phyloP scores from a whole-genome alignment of 2,329 filamentous ascomycete genomes.

The Colletotrichum viniferum region DNA sequence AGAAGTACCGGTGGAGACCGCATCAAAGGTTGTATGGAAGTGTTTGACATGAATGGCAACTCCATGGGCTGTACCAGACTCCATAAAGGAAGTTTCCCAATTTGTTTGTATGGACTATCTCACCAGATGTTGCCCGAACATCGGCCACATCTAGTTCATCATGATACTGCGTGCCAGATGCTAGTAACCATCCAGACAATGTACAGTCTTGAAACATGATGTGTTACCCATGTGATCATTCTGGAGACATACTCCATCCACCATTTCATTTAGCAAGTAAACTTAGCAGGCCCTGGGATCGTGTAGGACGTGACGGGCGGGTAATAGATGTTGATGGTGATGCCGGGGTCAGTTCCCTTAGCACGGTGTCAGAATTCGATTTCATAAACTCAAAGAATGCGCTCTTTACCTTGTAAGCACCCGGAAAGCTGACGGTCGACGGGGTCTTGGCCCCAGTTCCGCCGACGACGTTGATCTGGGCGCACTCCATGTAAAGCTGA shows the following conservation, averaged over 20 bases:
- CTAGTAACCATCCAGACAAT: not conserved
- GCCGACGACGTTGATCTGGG: constrained; percentile 41
- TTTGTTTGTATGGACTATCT: not conserved
- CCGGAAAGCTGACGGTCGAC: constrained; percentile 38
- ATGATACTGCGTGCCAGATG: not conserved
- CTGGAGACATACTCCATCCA: not conserved
- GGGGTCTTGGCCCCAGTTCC: constrained; percentile 34
- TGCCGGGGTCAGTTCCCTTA: constrained; percentile 35
- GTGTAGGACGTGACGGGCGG: constrained; percentile 28
- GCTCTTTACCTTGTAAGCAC: constrained; percentile 36
- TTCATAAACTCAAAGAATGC: not conserved
- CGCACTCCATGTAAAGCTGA: constrained; percentile 53
- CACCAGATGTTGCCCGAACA: rapidly evolving
- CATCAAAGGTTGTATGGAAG: not conserved
- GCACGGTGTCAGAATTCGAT: not conserved
- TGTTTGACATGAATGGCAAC: rapidly evolving
- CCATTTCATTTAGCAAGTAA: constrained; percentile 22
- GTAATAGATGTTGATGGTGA: constrained; percentile 41
- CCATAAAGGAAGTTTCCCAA: not conserved
- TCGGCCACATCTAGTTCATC: rapidly evolving
- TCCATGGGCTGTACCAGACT: not conserved
- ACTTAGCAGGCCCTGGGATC: constrained; percentile 28
- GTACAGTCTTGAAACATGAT: not conserved
- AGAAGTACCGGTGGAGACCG: not conserved
- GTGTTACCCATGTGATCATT: not conserved